These are phyloP conservation scores for Kickxella alabastrina DNA, from an alignment of 192 early-diverging fungal genomes.

Conservation along the genomic window DNA sequence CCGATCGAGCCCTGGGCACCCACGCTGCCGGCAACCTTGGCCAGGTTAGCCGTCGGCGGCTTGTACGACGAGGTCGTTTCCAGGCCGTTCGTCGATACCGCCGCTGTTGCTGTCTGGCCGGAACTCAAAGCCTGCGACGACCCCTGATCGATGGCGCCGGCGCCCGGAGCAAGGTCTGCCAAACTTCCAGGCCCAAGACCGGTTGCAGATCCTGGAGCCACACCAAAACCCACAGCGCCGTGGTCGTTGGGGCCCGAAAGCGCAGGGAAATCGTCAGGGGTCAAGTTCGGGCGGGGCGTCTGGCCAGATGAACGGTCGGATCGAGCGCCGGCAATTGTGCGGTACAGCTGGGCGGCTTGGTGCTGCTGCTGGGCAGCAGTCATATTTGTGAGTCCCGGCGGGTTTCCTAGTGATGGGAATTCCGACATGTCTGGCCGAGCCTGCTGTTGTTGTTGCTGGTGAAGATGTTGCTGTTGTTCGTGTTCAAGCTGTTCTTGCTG, in stretches of 20 bases:
- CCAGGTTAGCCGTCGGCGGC: constrained; percentile 24
- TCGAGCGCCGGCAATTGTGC: constrained; percentile 28
- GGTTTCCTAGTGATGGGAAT: constrained; percentile 44
- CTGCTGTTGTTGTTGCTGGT: constrained; percentile 4
- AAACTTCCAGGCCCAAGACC: no score
- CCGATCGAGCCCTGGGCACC: constrained; percentile 18
- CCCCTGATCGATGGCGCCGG: constrained; percentile 13
- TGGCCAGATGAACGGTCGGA: constrained; percentile 13
- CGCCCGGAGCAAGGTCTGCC: constrained; percentile 13
- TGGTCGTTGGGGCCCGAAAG: constrained; percentile 12
- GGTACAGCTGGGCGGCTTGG: constrained; percentile 29
- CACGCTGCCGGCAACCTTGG: constrained; percentile 12
- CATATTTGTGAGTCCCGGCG: constrained; percentile 27
- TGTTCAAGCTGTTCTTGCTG: constrained; percentile 38
- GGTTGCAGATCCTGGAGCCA: no score
- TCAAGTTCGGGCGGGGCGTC: constrained; percentile 18
- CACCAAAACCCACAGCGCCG: constrained; percentile 2
- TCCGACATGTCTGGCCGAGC: constrained; percentile 47
- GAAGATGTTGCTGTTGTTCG: constrained; percentile 10
- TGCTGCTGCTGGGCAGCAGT: constrained; percentile 23
- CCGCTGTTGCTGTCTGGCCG: neutral
- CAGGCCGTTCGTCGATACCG: constrained; percentile 17
- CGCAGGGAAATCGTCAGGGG: constrained; percentile 41
- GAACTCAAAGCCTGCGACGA: no score
- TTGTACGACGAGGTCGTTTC: constrained; percentile 34